These are phyloP conservation scores for Skeletonema grethae DNA, from an alignment of 108 stramenopile genomes.

Conservation along the genomic window DNA sequence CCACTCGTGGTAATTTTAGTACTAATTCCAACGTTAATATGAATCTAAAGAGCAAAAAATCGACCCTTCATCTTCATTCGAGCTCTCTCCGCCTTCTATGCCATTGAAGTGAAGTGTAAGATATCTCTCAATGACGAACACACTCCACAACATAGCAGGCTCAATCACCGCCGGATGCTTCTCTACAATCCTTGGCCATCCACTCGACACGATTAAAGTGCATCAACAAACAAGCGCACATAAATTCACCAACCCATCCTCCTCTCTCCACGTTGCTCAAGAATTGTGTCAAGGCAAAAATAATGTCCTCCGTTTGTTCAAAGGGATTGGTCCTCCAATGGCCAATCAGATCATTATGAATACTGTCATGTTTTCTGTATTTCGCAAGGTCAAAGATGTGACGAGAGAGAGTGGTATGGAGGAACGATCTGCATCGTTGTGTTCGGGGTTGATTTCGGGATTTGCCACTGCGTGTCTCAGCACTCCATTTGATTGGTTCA, in stretches of 20 bases:
- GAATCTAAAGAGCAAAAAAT: too few species aligned
- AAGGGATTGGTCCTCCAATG: constrained; percentile 53
- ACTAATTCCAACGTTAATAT: too few species aligned
- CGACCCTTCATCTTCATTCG: too few species aligned
- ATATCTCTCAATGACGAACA: background rate
- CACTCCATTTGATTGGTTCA: constrained; percentile 54
- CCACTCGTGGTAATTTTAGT: too few species aligned
- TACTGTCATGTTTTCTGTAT: constrained; percentile 52
- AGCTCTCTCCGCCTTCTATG: too few species aligned
- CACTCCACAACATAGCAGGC: constrained; percentile 13
- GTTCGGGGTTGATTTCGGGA: constrained; percentile 51
- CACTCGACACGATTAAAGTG: constrained; percentile 58
- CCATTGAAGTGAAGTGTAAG: too few species aligned
- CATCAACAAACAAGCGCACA: constrained; percentile 50
- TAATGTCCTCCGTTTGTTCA: constrained; percentile 25
- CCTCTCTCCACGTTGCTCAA: too few species aligned
- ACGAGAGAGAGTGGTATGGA: constrained; percentile 14
- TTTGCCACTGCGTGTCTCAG: constrained; percentile 54
- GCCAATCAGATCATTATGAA: constrained; percentile 50
- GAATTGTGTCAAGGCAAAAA: background rate
- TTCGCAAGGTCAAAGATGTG: constrained; percentile 24
- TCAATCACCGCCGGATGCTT: constrained; percentile 37
- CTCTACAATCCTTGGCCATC: constrained; percentile 55
- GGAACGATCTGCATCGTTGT: constrained; percentile 15
- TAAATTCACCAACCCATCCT: background rate